Evolutionary conservation across 441 rosid genomes (phyloP).

Genomic region (Euphorbia schlechtendalii): DNA sequence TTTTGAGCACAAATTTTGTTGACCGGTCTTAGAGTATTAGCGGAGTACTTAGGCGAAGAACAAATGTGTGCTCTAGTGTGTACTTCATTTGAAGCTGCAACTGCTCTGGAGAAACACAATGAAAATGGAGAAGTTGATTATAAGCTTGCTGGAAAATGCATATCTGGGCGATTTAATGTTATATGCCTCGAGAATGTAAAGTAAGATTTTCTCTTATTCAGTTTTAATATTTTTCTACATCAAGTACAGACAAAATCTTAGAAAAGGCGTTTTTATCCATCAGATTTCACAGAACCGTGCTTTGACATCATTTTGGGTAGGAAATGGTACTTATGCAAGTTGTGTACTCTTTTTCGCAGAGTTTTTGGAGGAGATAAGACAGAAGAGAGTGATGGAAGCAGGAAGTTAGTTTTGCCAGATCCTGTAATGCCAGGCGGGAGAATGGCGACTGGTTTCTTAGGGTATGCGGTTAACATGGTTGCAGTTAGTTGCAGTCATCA

Average conservation of each 20-base stretch:
- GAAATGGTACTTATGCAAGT: background rate
- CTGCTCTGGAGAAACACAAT: slow-evolving; percentile 29
- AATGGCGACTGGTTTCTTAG: slow-evolving; percentile 44
- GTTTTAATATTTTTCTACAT: background rate
- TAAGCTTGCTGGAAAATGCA: slow-evolving; percentile 29
- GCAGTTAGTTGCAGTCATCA: slow-evolving; percentile 23
- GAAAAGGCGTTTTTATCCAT: background rate
- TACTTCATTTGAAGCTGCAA: slow-evolving; percentile 33
- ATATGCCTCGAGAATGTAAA: slow-evolving; percentile 48
- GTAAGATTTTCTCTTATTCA: slow-evolving; percentile 20
- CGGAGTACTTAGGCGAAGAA: slow-evolving; percentile 58
- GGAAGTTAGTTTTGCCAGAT: slow-evolving; percentile 35
- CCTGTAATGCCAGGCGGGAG: slow-evolving; percentile 40
- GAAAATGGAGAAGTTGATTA: slow-evolving; percentile 33
- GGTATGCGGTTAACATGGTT: slow-evolving; percentile 66
- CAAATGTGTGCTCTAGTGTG: slow-evolving; percentile 61
- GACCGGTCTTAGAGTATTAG: slow-evolving; percentile 38
- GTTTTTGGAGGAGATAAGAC: slow-evolving; percentile 28
- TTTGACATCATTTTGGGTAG: background rate
- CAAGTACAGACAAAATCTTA: background rate
- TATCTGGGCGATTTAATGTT: slow-evolving; percentile 40
- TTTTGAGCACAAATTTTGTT: background rate
- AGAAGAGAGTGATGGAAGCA: slow-evolving; percentile 23
- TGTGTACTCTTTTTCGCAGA: slow-evolving; percentile 21
- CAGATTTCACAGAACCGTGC: background rate